Evolutionary conservation across 1,284 basidiomycete genomes (phyloP).

Genomic region (Irpex sp.): DNA sequence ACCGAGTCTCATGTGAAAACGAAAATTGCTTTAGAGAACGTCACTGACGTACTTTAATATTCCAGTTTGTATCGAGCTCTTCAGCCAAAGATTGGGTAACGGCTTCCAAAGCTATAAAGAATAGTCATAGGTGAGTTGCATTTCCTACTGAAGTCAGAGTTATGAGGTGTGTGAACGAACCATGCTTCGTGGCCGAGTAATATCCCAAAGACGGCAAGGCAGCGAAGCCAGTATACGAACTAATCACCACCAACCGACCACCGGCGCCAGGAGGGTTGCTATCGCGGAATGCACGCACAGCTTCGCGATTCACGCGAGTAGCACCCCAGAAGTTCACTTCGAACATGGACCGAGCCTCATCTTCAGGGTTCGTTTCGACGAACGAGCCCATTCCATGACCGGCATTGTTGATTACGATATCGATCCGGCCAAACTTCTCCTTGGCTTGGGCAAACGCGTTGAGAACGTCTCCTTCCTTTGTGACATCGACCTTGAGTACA

Average conservation of each 20-base stretch:
- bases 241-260: neutral
- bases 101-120: neutral
- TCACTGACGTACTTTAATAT: constrained; percentile 3
- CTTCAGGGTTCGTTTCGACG: constrained; percentile 31
- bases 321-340: constrained; percentile 39
- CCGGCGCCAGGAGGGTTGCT: constrained; percentile 23
- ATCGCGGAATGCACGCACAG: constrained; percentile 36
- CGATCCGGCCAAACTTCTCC: constrained; percentile 35
- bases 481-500: constrained; percentile 37
- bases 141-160: neutral
- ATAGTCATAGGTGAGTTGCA: neutral
- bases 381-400: constrained; percentile 28
- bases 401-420: constrained; percentile 45
- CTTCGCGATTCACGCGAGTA: constrained; percentile 28
- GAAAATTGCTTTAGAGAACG: no score
- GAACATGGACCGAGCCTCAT: constrained; percentile 27
- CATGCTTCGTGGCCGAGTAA: constrained; percentile 29
- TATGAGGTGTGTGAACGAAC: constrained; percentile 12
- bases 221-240: constrained; percentile 19
- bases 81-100: neutral
- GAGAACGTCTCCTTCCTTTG: constrained; percentile 23
- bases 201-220: constrained; percentile 22
- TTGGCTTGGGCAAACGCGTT: constrained; percentile 32
- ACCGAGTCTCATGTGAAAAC: neutral
- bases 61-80: constrained; percentile 4